Base-by-base conservation (phyloP, 2,329 filamentous ascomycete genomes). In the Aureobasidium zeae region DNA sequence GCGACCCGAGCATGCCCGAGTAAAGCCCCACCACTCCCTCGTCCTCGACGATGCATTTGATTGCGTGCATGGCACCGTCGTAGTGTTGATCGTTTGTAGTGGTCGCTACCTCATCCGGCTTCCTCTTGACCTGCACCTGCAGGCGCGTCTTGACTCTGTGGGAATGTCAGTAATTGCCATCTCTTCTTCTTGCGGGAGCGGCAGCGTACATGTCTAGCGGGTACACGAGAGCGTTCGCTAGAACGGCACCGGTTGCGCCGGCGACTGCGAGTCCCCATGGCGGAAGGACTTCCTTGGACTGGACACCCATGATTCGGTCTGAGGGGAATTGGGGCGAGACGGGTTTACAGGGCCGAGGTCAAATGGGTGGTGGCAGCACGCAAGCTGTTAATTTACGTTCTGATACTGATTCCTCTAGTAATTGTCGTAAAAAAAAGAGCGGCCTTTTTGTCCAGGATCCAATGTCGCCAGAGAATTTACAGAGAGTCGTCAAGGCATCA, bases 171-270 rank as follows among this genome's bases (percentile, higher is more conserved):
- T 41, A 12, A 20, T 2, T 9, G 10, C 11, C 3, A 10, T 21
- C 21, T 12, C 10, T 7, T 21, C 2, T 2, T 20, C 11, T 1
- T 15, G 10, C 3, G n/a, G n/a, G n/a, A n/a, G 15, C 19, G 4
- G 29, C 28, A 37, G 67, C 83, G 70, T 71, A 94, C 88, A 98
- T 88, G 66, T 98, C 91, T 48, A 98, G 73, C 34, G 91, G 91
- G 65, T 98, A 98, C 46, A 96, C 89, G 50, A 95, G 69, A 32
- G 88, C 84, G 70, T 98, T 98, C 47, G 91, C 91, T 48, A 98
- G 73, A 26, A 96, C 86, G 34, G 91, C 91, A 49, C 91, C 91
- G 15, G 86, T 85, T 41, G 91, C 86, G 57, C 91, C 91, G 50
- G 91, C 89, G 52, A 94, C 79, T 44, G 91, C 91, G 59, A 82